phyloP scores from a whole-genome alignment of 768 basidiomycete species.

The Pleurotus eryngii region DNA sequence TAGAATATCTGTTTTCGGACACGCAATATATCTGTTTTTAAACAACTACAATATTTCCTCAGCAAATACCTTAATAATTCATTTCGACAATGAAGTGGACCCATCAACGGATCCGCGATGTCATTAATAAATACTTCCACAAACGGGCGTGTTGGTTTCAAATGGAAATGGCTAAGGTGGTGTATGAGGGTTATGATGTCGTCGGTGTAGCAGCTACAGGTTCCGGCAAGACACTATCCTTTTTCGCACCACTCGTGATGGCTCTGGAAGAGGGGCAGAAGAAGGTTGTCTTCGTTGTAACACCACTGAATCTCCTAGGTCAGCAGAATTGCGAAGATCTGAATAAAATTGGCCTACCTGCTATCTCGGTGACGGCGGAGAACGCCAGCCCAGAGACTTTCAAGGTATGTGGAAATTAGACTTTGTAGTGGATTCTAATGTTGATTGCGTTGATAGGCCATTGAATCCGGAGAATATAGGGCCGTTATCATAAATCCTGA shows the following conservation, averaged over 20 bases:
- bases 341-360: conserved; percentile 11
- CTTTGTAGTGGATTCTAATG: background rate
- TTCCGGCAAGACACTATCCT: conserved; percentile 18
- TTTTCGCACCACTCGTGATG: conserved; percentile 18
- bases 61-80: too few species aligned
- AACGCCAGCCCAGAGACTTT: conserved; percentile 13
- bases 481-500: conserved; percentile 28
- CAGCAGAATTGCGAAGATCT: conserved; percentile 21
- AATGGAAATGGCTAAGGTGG: conserved; percentile 7
- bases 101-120: conserved; percentile 4
- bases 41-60: too few species aligned
- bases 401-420: conserved; percentile 9
- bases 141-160: conserved; percentile 16
- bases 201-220: conserved; percentile 16
- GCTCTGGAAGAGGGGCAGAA: conserved; percentile 13
- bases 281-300: conserved; percentile 21
- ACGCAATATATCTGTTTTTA: too few species aligned
- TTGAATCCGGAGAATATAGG: conserved; percentile 18
- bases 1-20: too few species aligned
- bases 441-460: conserved; percentile 15
- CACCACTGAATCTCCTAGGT: conserved; percentile 28
- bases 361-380: conserved; percentile 15
- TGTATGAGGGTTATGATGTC: conserved; percentile 14
- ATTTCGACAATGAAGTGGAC: too few species aligned
- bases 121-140: conserved; percentile 11